Base-by-base conservation (phyloP, 331 rosid genomes). In the Malus hybrid region DNA sequence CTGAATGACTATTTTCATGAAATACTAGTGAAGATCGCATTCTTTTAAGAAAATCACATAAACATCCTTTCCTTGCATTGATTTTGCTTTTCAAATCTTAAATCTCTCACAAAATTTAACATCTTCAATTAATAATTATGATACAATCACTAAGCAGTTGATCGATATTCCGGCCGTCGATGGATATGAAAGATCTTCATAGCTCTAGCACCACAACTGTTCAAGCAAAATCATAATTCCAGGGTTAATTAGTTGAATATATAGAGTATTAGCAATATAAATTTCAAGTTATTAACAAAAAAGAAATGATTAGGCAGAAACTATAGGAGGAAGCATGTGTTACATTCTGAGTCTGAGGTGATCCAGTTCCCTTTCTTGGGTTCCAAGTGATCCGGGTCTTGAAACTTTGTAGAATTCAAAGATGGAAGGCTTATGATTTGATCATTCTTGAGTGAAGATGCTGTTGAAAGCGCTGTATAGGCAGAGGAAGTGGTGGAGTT, bases 181-280 rank as follows among this genome's bases (percentile, higher is more conserved):
- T 50, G 67, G 15, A 1, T 44, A 11, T 44, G 50, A 44, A 3
- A 10, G 50, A 64, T 74, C 77, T 79, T 93, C 88, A 94, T 42
- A 95, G 88, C 80, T 95, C 99, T 65, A 95, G 87, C 83, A 95
- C 99, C 89, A 92, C 97, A 88, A 90, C 99, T 95, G 93, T 73
- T 7, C 79, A 82, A 64, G 55, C 46, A n/a, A 19, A 46, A 65
- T 31, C 71, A 13, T 33, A 24, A 74, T 73, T 27, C 54, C 22
- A 13, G 50, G 18, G 42, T 85, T 60, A 79, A 78, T 68, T 74
- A 79, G 79, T 68, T 74, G 48, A 50, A 64, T 10, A 19, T 27
- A 16, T 54, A 60, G 20, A 73, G 42, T 19, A 16, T 52, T 52
- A 6, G 55, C 11, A 60, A 28, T 5, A 24, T 32, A 36, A 46